These are phyloP conservation scores for Luzula sylvatica DNA, from an alignment of 176 grass and related monocot genomes.

Conservation along the genomic window DNA sequence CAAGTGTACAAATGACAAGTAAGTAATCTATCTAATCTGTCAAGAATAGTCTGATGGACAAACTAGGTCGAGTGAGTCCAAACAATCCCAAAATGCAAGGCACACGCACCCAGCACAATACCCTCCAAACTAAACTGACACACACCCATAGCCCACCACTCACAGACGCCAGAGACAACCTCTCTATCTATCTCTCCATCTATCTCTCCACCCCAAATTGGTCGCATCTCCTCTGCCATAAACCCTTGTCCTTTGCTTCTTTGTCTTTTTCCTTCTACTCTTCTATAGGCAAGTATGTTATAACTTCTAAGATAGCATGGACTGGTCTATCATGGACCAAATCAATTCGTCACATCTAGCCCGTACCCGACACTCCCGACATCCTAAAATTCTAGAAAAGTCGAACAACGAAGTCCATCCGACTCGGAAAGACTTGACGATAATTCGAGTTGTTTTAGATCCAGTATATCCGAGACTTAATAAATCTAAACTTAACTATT, in stretches of 20 bases:
- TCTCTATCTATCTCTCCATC: not conserved
- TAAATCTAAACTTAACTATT: no score
- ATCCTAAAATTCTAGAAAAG: no score
- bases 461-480: no score
- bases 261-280: not conserved
- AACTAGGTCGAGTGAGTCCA: constrained; percentile 8
- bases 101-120: constrained; percentile 13
- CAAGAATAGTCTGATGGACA: constrained; percentile 1
- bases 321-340: no score
- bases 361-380: no score
- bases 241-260: constrained; percentile 16
- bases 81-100: constrained; percentile 18
- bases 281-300: no score
- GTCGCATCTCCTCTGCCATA: constrained; percentile 13
- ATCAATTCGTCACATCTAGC: no score
- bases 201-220: constrained; percentile 19
- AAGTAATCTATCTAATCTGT: constrained; percentile 8
- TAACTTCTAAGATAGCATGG: no score
- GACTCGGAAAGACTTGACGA: no score
- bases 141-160: not conserved
- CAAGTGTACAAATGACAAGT: constrained; percentile 12
- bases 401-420: no score
- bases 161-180: no score
- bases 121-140: constrained; percentile 16
- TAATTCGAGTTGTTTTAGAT: no score